Conservation (phyloP, 2,329 filamentous ascomycete species). For the Neofusicoccum kwambonambiense region DNA sequence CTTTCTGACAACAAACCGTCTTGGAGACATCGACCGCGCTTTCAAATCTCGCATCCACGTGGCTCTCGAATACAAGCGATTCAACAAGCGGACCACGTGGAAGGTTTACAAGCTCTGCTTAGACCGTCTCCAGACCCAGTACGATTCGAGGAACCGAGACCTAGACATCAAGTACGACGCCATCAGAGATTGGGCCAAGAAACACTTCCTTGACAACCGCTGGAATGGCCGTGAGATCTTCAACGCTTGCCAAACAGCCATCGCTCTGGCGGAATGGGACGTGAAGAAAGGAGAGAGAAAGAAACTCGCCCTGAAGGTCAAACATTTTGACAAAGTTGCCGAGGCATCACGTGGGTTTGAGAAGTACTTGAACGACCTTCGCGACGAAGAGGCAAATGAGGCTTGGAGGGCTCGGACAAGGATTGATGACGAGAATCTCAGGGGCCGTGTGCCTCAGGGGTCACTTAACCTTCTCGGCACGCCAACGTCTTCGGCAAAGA, state of each 20-base stretch:
- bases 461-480: no score
- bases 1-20: conserved; percentile 36
- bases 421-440: no score
- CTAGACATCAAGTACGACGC: background rate
- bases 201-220: background rate
- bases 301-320: background rate
- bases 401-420: no score
- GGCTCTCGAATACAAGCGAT: conserved; percentile 13
- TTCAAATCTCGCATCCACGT: conserved; percentile 18
- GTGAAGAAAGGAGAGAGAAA: background rate
- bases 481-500: no score
- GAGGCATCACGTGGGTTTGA: background rate
- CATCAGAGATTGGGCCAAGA: background rate
- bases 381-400: background rate
- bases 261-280: conserved; percentile 21
- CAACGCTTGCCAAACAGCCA: conserved; percentile 24
- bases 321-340: background rate
- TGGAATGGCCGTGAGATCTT: conserved; percentile 24
- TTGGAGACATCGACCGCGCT: conserved; percentile 29
- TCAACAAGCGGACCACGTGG: background rate
- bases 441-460: no score
- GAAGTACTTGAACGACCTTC: background rate
- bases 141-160: background rate
- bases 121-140: background rate
- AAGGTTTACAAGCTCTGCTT: background rate